phyloP scores from a whole-genome alignment of 257 asterid genomes.

The Echites panduratus region DNA sequence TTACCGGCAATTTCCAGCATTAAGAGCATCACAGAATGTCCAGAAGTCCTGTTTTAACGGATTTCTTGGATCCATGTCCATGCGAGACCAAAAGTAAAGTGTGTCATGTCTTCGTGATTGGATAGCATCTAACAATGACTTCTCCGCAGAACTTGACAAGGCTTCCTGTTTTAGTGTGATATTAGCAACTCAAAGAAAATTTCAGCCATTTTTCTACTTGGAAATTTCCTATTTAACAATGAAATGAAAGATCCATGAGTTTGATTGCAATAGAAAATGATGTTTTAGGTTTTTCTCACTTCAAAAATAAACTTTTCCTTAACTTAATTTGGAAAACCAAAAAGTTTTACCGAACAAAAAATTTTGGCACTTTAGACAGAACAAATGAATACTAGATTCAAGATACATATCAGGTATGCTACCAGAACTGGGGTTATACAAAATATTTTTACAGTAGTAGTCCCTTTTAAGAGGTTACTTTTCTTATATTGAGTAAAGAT shows the following conservation, averaged over 20 bases:
- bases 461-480: not conserved
- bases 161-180: constrained; percentile 47
- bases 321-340: not conserved
- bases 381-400: not conserved
- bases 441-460: not conserved
- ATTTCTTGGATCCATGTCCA: constrained; percentile 64
- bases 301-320: not conserved
- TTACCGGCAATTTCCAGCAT: constrained; percentile 95
- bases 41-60: constrained; percentile 68
- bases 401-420: not conserved
- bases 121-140: constrained; percentile 54
- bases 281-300: not conserved
- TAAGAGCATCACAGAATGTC: constrained; percentile 90
- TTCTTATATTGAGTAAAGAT: not conserved
- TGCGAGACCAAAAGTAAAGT: constrained; percentile 80
- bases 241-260: not conserved
- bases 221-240: not conserved
- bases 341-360: not conserved
- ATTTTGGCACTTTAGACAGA: not conserved
- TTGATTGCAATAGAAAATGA: not conserved
- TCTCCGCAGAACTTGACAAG: constrained; percentile 73
- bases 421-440: not conserved
- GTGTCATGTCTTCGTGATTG: constrained; percentile 68
- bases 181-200: constrained; percentile 6
- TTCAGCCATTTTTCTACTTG: not conserved